Base-by-base conservation (phyloP, 1,139 yeast species). In the Taiozyma onychis region DNA sequence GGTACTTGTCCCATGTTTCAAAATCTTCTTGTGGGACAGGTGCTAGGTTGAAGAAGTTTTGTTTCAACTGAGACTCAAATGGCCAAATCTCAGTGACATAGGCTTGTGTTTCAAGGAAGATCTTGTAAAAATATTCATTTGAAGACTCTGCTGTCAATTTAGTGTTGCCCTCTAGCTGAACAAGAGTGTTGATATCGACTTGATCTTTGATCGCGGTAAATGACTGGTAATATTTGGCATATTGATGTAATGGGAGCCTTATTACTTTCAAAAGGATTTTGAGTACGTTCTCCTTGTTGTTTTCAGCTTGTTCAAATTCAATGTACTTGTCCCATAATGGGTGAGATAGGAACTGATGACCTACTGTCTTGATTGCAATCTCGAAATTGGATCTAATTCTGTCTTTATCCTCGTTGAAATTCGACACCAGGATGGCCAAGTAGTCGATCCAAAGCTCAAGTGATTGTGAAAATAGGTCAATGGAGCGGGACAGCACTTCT, bases 401-500 rank as follows among this genome's bases (percentile, higher is more conserved):
- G 2, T 58, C 63, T 9, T 65, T 63, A 24, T 61, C 51, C 1
- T 51, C 58, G 2, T 62, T 58, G 43, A 54, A 59, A 53, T 72
- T 69, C 5, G 80, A 69, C 8, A 74, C 62, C 32, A 81, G 60
- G 1, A 84, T 81, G 43, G 74, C 72, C 50, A 84, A 60, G 60
- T 81, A 84, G 56, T 84, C 89, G 1, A 71, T 60, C 93, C 93
- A 85, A 4, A 85, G 66, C n/a, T 79, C 85, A 11, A 83, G 57
- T 2, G 86, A 81, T 43, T 70, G 68, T 0, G 87, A 87, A 55
- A 77, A 80, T 0, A 69, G 68, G 10, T 66, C 69, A 4, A 82
- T 74, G 0, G 85, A 73, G 28, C 67, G 63, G n/a, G 73, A 68
- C 43, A 84, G 63, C 0, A 78, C 67, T 2, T 66, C 63, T 3